A percentile compares a stretch with the other conserved stretches of the same genome.
phyloP scores from a whole-genome alignment of 2,329 filamentous ascomycete species.

The Neocatenulostroma microsporum region DNA sequence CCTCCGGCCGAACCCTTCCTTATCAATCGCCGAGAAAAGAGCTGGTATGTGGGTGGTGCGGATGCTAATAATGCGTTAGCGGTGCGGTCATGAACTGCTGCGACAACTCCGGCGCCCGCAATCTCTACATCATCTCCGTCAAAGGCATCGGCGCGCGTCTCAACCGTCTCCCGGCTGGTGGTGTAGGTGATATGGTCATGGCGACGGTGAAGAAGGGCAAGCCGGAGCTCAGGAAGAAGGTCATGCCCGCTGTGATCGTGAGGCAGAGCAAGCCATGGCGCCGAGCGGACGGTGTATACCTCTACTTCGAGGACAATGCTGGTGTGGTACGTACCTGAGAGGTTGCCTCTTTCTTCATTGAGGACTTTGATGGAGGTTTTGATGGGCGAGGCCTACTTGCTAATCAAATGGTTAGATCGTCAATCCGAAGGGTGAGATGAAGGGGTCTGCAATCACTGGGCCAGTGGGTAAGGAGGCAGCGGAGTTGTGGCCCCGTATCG shows the following conservation, averaged over 20 bases:
- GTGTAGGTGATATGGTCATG: constrained; percentile 99
- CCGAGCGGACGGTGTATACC: constrained; percentile 94
- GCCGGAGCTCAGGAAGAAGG: constrained; percentile 99
- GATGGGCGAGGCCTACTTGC: constrained; percentile 7
- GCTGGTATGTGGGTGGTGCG: no score
- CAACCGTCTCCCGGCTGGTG: constrained; percentile 92
- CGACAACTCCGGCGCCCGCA: constrained; percentile 95
- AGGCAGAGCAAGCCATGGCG: constrained; percentile 99
- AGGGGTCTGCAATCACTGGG: constrained; percentile 98
- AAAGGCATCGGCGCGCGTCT: constrained; percentile 97
- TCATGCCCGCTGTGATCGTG: constrained; percentile 99
- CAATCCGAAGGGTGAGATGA: constrained; percentile 99
- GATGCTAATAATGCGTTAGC: no score
- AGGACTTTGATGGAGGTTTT: neutral
- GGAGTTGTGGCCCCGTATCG: constrained; percentile 99
- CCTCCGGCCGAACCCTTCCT: no score
- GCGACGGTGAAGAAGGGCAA: constrained; percentile 99
- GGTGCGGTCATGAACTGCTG: constrained; percentile 99
- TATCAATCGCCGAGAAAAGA: no score
- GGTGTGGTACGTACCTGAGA: constrained; percentile 79
- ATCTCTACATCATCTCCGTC: constrained; percentile 99
- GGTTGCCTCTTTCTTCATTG: no score
- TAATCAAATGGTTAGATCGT: constrained; percentile 65
- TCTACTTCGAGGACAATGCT: constrained; percentile 99
- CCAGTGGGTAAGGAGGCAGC: constrained; percentile 99